These are phyloP conservation scores for Orbilia ellipsospora DNA, from an alignment of 2,329 filamentous ascomycete genomes.

Conservation along the genomic window DNA sequence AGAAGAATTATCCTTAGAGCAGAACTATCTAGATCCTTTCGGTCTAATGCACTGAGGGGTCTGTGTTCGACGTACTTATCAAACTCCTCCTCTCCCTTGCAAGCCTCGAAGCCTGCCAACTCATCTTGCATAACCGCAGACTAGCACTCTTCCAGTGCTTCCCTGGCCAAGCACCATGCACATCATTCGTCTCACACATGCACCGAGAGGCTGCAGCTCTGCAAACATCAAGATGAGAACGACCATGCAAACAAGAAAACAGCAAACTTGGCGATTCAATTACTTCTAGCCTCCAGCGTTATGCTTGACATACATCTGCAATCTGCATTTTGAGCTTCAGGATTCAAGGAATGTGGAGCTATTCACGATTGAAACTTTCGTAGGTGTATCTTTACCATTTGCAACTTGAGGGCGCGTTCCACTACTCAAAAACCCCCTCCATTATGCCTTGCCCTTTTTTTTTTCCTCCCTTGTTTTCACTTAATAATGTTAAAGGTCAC, in stretches of 20 bases:
- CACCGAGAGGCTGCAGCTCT: constrained; percentile 34
- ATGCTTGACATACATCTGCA: too few relatives aligned
- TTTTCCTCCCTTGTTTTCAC: neutral
- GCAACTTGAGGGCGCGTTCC: neutral
- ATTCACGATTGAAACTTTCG: too few relatives aligned
- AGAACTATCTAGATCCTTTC: constrained; percentile 14
- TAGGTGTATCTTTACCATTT: too few relatives aligned
- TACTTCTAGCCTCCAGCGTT: too few relatives aligned
- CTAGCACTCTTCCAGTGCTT: constrained; percentile 33
- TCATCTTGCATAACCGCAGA: constrained; percentile 55
- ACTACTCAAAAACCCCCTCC: neutral
- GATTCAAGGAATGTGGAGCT: too few relatives aligned
- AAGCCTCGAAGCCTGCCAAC: constrained; percentile 34
- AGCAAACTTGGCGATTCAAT: neutral
- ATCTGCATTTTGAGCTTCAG: neutral
- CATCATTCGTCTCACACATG: constrained; percentile 54
- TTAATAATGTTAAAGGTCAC: neutral
- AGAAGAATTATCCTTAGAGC: neutral
- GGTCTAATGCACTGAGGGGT: neutral
- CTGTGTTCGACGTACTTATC: too few relatives aligned
- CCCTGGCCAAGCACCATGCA: constrained; percentile 54
- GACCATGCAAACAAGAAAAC: constrained; percentile 11
- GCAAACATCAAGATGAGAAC: constrained; percentile 8
- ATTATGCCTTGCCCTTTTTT: too few relatives aligned
- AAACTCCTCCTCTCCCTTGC: too few relatives aligned